Evolutionary conservation across 1,284 basidiomycete genomes (phyloP).

Genomic region (Rhodofomes roseus): DNA sequence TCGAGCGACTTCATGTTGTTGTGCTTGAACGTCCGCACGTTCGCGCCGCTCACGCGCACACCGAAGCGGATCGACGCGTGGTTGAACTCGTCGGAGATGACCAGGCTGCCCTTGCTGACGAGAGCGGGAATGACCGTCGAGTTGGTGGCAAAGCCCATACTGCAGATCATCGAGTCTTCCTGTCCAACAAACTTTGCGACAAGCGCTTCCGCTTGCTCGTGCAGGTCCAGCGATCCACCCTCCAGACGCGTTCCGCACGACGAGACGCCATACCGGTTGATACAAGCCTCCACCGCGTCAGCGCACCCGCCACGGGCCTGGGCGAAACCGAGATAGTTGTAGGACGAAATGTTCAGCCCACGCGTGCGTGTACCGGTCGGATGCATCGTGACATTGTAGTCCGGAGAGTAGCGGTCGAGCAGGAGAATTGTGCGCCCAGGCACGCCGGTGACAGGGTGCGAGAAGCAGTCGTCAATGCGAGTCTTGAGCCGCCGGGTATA

Average conservation of each 20-base stretch:
- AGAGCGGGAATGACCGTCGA: conserved; percentile 93
- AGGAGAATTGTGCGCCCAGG: conserved; percentile 91
- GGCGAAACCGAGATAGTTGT: conserved; percentile 99
- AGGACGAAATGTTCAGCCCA: conserved; percentile 94
- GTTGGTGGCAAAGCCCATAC: conserved; percentile 99
- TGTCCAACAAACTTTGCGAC: conserved; percentile 88
- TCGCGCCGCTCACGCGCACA: conserved; percentile 85
- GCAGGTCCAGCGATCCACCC: conserved; percentile 83
- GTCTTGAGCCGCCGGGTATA: conserved; percentile 95
- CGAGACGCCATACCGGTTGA: conserved; percentile 79
- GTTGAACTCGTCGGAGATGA: conserved; percentile 97
- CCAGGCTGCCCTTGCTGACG: conserved; percentile 87
- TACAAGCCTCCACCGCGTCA: conserved; percentile 83
- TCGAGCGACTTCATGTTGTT: conserved; percentile 91
- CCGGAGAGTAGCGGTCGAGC: conserved; percentile 81
- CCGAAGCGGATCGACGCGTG: conserved; percentile 96
- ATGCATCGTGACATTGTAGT: conserved; percentile 80
- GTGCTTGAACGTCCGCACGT: conserved; percentile 95
- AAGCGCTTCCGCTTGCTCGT: conserved; percentile 79
- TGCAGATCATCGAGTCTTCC: conserved; percentile 87
- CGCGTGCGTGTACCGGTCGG: conserved; percentile 82
- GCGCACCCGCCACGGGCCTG: conserved; percentile 92
- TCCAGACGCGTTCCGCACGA: conserved; percentile 79
- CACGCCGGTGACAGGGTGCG: conserved; percentile 90
- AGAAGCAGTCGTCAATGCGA: conserved; percentile 96